Conservation (phyloP, 495 filamentous ascomycete genomes). For the Tuber indicum region DNA sequence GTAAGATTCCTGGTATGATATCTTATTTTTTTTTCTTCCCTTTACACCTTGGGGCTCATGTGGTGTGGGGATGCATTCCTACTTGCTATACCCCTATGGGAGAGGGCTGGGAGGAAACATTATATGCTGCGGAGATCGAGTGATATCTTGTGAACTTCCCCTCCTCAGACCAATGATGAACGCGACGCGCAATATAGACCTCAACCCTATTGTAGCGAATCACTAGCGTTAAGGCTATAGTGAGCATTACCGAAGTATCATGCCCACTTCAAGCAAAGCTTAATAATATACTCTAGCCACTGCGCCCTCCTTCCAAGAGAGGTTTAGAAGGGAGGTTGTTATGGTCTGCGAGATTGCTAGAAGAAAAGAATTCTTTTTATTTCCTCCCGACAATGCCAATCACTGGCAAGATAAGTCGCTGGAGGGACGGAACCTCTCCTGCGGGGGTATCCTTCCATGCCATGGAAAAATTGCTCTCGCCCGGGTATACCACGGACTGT, state of each 20-base stretch:
- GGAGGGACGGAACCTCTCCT: no score
- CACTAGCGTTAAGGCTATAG: not conserved
- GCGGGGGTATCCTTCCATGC: not conserved
- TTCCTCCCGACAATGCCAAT: not conserved
- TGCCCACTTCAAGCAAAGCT: not conserved
- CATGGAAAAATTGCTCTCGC: not conserved
- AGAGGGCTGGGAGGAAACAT: not conserved
- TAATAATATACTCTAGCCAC: not conserved
- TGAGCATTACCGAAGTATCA: not conserved
- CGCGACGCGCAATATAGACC: not conserved
- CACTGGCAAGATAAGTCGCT: not conserved
- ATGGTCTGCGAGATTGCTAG: not conserved
- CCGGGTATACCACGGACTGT: no score
- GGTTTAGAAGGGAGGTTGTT: not conserved
- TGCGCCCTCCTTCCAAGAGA: no score
- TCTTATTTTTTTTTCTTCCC: no score
- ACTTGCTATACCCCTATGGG: not conserved
- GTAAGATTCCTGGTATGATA: no score
- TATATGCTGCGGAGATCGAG: not conserved
- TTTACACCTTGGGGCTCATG: no score
- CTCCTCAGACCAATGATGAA: not conserved
- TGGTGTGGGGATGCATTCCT: not conserved
- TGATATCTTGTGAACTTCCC: not conserved
- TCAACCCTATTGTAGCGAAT: not conserved
- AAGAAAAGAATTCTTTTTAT: not conserved